Base-by-base conservation (phyloP, 495 filamentous ascomycete species). In the Hyaloscypha finlandica region DNA sequence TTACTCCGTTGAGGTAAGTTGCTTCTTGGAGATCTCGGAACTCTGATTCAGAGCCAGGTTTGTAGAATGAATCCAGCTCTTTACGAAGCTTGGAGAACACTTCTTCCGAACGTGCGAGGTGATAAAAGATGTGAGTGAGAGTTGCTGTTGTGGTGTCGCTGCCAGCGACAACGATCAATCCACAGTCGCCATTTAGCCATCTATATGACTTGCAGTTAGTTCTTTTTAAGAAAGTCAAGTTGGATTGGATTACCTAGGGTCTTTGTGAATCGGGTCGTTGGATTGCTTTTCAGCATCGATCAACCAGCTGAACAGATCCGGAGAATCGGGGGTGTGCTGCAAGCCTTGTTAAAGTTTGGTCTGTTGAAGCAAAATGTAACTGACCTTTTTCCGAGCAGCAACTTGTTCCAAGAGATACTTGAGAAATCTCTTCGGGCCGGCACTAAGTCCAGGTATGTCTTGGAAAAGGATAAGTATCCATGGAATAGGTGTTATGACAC, bases 1-100 rank as follows among this genome's bases (percentile, higher is more conserved):
- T 85, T 19, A 83, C 71, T 4, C 80, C 83, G 55, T 82, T 77
- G 1, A 87, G 71, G 31, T 81, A 32, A 3, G 42, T 37, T 19
- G 25, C 39, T 1, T 51, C 48, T 30, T 29, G 39, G 16, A 52
- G 37, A 66, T 12, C 19, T 53, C 60, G n/a, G 79, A 54, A 25
- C 67, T 69, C 19, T 64, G 55, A 16, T 53, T 51, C 9, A 73
- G 25, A 11, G n/a, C 32, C 32, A 9, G 56, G 25, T 33, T 37
- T 32, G 3, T 32, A 32, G 25, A 59, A 33, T 11, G 56, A 32
- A 32, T 20, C 19, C 2, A 66, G 19, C n/a, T 66, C 64, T 19
- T 32, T 31, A 9, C 57, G 55, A 11, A 66, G 56, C 14, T 54
- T 48, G 29, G 29, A 5, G 8, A 60, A 12, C 4, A 60, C 25